Percentiles rank a stretch among this genome's conserved stretches.
Evolutionary conservation across 257 asterid species (phyloP).

Genomic region (Fraxinus pennsylvanica): DNA sequence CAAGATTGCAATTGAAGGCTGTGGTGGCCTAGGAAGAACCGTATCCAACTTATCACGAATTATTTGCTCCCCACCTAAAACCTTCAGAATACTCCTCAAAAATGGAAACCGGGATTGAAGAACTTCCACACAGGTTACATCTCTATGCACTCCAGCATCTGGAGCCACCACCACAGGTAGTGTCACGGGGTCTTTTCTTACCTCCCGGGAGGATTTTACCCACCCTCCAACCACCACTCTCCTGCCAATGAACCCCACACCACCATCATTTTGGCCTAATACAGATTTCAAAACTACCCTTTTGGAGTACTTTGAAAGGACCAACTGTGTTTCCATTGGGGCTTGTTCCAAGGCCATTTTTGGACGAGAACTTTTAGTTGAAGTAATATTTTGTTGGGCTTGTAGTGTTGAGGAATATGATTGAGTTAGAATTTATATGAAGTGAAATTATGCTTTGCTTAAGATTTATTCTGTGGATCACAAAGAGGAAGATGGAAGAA

Average conservation of each 20-base stretch:
- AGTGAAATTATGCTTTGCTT: conserved; percentile 55
- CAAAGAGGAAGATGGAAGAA: conserved; percentile 36
- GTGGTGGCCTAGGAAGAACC: conserved; percentile 51
- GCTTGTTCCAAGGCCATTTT: conserved; percentile 58
- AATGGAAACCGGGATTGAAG: conserved; percentile 63
- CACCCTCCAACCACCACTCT: conserved; percentile 80
- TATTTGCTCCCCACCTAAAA: conserved; percentile 54
- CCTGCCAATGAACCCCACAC: conserved; percentile 54
- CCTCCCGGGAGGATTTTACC: conserved; percentile 80
- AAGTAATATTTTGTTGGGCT: conserved; percentile 18
- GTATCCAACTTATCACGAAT: conserved; percentile 51
- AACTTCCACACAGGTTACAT: conserved; percentile 59
- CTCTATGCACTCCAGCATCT: conserved; percentile 38
- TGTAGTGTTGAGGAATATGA: conserved; percentile 22
- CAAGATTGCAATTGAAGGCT: conserved; percentile 52
- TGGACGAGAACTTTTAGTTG: conserved; percentile 8
- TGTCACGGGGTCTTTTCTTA: conserved; percentile 43
- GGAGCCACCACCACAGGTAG: conserved; percentile 16
- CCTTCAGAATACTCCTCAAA: conserved; percentile 54
- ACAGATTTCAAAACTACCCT: conserved; percentile 61
- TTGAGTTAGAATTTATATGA: conserved; percentile 29
- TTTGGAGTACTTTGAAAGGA: conserved; percentile 55
- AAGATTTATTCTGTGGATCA: conserved; percentile 42
- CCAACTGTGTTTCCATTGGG: conserved; percentile 32
- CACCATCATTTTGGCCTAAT: conserved; percentile 54